Evolutionary conservation across 495 filamentous ascomycete species (phyloP).

Genomic region (Neurospora pannonica): DNA sequence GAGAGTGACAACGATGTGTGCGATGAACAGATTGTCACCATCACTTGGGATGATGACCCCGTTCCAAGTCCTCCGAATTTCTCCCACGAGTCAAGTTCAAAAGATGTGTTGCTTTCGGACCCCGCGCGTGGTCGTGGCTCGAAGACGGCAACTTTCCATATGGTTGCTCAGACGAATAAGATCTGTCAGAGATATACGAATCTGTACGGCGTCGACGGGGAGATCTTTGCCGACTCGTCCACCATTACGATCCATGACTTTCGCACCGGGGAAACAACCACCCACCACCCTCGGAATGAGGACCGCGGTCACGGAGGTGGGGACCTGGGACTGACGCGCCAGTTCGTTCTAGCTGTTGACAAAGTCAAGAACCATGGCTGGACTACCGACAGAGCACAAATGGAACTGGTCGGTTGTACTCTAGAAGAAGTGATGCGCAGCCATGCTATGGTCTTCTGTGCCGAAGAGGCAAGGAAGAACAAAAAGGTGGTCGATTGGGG

Average conservation of each 20-base stretch:
- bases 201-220: slow-evolving; percentile 77
- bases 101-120: background rate
- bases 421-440: slow-evolving; percentile 78
- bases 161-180: slow-evolving; percentile 82
- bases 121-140: slow-evolving; percentile 42
- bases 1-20: slow-evolving; percentile 85
- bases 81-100: background rate
- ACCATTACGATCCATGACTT: slow-evolving; percentile 60
- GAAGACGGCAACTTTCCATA: slow-evolving; percentile 85
- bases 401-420: slow-evolving; percentile 63
- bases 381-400: slow-evolving; percentile 65
- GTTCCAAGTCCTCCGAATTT: slow-evolving; percentile 7
- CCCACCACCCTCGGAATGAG: slow-evolving; percentile 43
- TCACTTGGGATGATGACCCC: slow-evolving; percentile 70
- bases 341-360: slow-evolving; percentile 74
- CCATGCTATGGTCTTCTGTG: slow-evolving; percentile 90
- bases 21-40: slow-evolving; percentile 82
- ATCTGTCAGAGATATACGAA: slow-evolving; percentile 75
- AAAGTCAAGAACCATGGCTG: slow-evolving; percentile 63
- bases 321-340: slow-evolving; percentile 68
- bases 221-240: slow-evolving; percentile 69
- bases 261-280: slow-evolving; percentile 40
- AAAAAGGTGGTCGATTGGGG: slow-evolving; percentile 66
- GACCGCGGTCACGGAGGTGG: slow-evolving; percentile 73
- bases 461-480: slow-evolving; percentile 70